Evolutionary conservation across 805 yeast species (phyloP).

Genomic region (Saccharomycopsis guyanensis): DNA sequence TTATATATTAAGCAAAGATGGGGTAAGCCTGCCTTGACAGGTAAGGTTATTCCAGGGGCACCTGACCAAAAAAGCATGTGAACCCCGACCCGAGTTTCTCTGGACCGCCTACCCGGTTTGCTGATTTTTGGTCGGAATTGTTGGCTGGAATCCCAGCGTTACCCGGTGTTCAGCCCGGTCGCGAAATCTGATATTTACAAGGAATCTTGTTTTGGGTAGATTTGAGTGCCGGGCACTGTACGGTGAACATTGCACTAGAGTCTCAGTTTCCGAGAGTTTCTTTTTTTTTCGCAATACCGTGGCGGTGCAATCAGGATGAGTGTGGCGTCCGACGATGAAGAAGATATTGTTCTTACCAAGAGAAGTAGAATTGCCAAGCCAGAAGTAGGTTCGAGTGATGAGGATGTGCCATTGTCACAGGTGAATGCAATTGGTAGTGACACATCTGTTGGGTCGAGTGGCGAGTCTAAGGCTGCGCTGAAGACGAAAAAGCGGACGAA

Average conservation of each 20-base stretch:
- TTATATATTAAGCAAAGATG: not conserved
- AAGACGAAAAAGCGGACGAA: constrained; percentile 5
- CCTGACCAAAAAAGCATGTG: not conserved
- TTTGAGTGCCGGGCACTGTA: no score
- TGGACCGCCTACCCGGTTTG: not conserved
- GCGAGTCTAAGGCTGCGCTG: constrained; percentile 4
- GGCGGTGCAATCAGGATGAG: no score
- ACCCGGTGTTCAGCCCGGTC: no score
- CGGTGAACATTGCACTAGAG: no score
- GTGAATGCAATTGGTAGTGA: constrained; percentile 12
- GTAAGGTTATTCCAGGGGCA: not conserved
- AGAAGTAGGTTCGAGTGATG: constrained; percentile 19
- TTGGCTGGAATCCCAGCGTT: no score
- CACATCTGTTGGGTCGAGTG: constrained; percentile 12
- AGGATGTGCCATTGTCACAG: constrained; percentile 19
- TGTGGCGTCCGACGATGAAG: no score
- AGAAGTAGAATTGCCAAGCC: constrained; percentile 8
- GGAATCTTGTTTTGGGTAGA: no score
- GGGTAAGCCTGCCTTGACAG: not conserved
- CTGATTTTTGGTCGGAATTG: not conserved
- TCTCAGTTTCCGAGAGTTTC: no score
- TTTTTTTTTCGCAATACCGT: no score
- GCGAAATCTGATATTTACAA: no score
- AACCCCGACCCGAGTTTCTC: not conserved
- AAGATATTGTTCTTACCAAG: constrained; percentile 24